A percentile compares a stretch with the other conserved stretches of the same genome.
phyloP scores from a whole-genome alignment of 164 flowering plant species.

The Stephania japonica region DNA sequence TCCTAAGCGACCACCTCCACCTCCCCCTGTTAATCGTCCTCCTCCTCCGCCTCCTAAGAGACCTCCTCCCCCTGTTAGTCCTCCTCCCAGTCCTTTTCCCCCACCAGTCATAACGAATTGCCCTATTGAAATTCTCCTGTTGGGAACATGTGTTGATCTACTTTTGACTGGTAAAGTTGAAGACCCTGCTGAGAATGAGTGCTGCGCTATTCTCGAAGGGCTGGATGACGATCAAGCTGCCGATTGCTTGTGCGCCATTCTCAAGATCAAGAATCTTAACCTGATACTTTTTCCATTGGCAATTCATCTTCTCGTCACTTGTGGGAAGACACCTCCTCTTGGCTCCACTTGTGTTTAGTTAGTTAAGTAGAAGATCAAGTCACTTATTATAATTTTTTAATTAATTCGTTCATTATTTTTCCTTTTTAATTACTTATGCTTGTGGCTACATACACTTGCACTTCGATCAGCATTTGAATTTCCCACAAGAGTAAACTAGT shows the following conservation, averaged over 20 bases:
- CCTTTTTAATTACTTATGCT: too few species aligned
- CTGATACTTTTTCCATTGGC: conserved; percentile 74
- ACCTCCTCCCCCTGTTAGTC: too few species aligned
- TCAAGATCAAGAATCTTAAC: conserved; percentile 73
- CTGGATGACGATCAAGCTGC: conserved; percentile 85
- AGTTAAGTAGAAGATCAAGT: conserved; percentile 20
- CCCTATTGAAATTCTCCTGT: conserved; percentile 71
- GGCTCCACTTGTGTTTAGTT: conserved; percentile 73
- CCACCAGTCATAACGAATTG: too few species aligned
- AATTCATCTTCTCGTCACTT: conserved; percentile 68
- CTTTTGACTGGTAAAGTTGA: conserved; percentile 83
- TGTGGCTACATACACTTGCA: too few species aligned
- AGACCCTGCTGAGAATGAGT: conserved; percentile 62
- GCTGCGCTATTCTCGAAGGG: conserved; percentile 76
- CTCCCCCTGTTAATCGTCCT: too few species aligned
- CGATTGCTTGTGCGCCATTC: conserved; percentile 73
- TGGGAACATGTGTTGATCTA: conserved; percentile 87
- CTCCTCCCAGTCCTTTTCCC: too few species aligned
- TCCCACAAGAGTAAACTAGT: too few species aligned
- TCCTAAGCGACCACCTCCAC: too few species aligned
- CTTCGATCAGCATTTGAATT: too few species aligned
- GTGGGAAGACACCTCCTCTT: conserved; percentile 88
- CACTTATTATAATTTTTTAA: too few species aligned
- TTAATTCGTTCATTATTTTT: too few species aligned
- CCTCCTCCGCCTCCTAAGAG: conserved; percentile 17